Percentiles rank a stretch among this genome's conserved stretches.
Conservation (phyloP, 31 red algal species). For the Asparagopsis taxiformis region DNA sequence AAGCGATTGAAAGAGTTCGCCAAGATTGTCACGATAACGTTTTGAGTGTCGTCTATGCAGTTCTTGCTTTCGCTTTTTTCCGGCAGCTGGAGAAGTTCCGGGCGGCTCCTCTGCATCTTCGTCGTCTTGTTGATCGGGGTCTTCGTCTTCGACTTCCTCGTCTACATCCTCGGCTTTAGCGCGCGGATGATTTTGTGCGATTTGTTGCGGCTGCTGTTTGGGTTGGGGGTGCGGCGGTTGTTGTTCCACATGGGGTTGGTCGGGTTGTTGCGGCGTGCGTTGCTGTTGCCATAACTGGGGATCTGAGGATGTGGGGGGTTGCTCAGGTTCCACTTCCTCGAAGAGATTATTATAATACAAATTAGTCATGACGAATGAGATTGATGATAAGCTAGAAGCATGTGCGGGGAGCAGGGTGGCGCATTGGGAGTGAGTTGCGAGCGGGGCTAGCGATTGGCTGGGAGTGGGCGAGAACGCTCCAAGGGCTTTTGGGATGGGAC, state of each 20-base stretch:
- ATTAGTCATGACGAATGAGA: slow-evolving; percentile 7
- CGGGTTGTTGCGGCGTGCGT: background rate
- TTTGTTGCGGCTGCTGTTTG: background rate
- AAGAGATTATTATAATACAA: slow-evolving; percentile 21
- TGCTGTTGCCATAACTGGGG: background rate
- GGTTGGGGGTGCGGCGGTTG: background rate
- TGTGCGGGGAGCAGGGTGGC: too few relatives aligned
- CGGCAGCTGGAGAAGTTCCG: slow-evolving; percentile 7
- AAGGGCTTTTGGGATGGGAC: too few relatives aligned
- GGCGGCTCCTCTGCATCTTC: slow-evolving; percentile 21
- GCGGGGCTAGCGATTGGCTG: too few relatives aligned
- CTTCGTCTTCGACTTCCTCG: slow-evolving; percentile 10
- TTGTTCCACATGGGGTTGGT: background rate
- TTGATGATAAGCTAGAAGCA: too few relatives aligned
- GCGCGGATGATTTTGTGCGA: too few relatives aligned
- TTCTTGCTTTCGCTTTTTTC: slow-evolving; percentile 66
- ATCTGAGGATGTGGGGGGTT: background rate
- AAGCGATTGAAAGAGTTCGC: slow-evolving; percentile 50
- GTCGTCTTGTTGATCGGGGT: slow-evolving; percentile 43
- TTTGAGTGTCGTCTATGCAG: slow-evolving; percentile 72
- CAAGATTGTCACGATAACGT: slow-evolving; percentile 57
- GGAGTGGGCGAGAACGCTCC: too few relatives aligned
- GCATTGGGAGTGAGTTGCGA: too few relatives aligned
- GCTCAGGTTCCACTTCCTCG: background rate
- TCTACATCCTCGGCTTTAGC: background rate